Evolutionary conservation across 2,329 filamentous ascomycete genomes (phyloP), one percentile per base, ranked within the genome.

Genomic region (Fusarium buxicola): DNA sequence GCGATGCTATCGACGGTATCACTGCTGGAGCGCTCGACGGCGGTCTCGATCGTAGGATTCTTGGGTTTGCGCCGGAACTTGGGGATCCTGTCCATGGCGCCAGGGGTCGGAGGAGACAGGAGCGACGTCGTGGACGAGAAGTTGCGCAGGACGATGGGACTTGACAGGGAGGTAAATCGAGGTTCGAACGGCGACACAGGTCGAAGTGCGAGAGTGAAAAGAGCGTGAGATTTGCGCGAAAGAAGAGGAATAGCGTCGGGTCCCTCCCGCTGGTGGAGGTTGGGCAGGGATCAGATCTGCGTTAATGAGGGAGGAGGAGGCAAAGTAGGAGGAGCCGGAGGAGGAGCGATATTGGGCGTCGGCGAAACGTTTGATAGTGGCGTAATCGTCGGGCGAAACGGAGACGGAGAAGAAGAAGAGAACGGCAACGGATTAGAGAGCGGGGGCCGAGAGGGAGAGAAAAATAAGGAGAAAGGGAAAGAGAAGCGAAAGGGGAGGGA

Each of bases 31-130:
- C 75, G 71, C 47, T 76, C 75, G 66, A 79, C 66, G 39, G 76
- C 72, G 7, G 78, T 79, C 54, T 78, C 76, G 63, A 80, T 77
- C 59, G 78, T 76, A 15, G 77, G 78, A 13, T 74, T 77, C 72
- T 79, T 80, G 36, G 77, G 77, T 69, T 79, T 80, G 58, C 78
- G 78, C 49, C 78, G 76, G 47, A 80, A 75, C 64, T 77, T 75
- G 45, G 78, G 74, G 53, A 80, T 73, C 65, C 75, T 78, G 64
- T 80, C 78, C 78, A 80, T 80, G 59, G 61, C 56, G 52, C 60
- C 40, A 47, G 28, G 48, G 32, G 49, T 36, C 25, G 51, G 39
- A 36, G 39, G 38, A 51, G 58, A 59, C 40, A 47, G 56, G 32
- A 35, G 61, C 55, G 57, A 39, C 38, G 44, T 52, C 57, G 52